Base-by-base conservation (phyloP, 2,329 filamentous ascomycete genomes). In the Sarocladium oryzae region DNA sequence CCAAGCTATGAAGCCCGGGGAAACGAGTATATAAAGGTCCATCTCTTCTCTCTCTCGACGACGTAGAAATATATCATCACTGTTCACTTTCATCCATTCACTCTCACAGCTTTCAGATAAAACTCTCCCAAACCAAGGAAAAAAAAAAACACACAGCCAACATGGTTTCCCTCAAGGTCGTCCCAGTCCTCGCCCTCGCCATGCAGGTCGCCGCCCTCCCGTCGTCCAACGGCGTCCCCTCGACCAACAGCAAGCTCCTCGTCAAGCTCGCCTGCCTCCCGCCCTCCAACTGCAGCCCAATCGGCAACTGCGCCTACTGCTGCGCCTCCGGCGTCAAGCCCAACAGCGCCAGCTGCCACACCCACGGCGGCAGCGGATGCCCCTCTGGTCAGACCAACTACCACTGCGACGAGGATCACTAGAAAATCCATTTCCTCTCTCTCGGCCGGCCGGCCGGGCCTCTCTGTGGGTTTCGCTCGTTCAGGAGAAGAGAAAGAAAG, bases 401-500 rank as follows among this genome's bases (percentile, higher is more conserved):
- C 40, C 40, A 45, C 40, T 45, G 40, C 40, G 40, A 45, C 16
- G 40, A 45, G 18, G 40, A 45, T 8, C 40, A 45, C n/a, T 45
- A n/a, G n/a, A n/a, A n/a, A n/a, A n/a, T n/a, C n/a, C n/a, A n/a
- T n/a, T n/a, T n/a, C n/a, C n/a, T n/a, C n/a, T n/a, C n/a, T n/a
- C n/a, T n/a, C n/a, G n/a, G n/a, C n/a, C n/a, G n/a, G n/a, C n/a
- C n/a, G n/a, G n/a, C n/a, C n/a, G n/a, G n/a, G n/a, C n/a, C n/a
- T n/a, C n/a, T n/a, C n/a, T n/a, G n/a, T n/a, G n/a, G n/a, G n/a
- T n/a, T n/a, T n/a, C n/a, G n/a, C n/a, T n/a, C n/a, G n/a, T n/a
- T n/a, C n/a, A n/a, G n/a, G n/a, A n/a, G n/a, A n/a, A n/a, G n/a
- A n/a, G n/a, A n/a, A n/a, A n/a, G n/a, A n/a, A n/a, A n/a, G n/a